Conservation (phyloP, 1,284 basidiomycete species). For the Bjerkandera adusta region DNA sequence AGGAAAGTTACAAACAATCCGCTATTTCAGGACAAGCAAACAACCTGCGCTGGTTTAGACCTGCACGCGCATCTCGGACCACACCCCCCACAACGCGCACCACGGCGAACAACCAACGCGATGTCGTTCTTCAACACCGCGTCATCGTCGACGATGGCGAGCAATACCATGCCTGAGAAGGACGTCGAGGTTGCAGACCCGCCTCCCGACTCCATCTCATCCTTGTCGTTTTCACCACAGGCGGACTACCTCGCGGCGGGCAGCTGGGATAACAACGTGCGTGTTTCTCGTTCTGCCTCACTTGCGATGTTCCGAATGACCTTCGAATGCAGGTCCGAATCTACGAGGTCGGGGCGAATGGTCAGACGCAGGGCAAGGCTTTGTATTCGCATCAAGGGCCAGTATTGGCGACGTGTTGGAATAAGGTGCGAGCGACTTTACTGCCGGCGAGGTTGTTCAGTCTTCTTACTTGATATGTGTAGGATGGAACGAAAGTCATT, state of each 20-base stretch:
- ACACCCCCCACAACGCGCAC: neutral
- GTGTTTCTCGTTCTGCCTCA: slow-evolving; percentile 1
- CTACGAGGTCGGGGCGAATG: slow-evolving; percentile 57
- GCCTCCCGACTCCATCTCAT: slow-evolving; percentile 74
- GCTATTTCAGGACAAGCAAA: neutral
- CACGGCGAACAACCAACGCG: neutral
- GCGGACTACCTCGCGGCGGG: slow-evolving; percentile 20
- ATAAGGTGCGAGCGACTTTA: slow-evolving; percentile 45
- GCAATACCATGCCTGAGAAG: slow-evolving; percentile 30
- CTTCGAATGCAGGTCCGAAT: slow-evolving; percentile 47
- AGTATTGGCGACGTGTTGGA: slow-evolving; percentile 83
- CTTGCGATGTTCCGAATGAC: slow-evolving; percentile 26
- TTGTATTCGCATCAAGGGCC: slow-evolving; percentile 84
- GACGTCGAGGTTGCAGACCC: slow-evolving; percentile 77
- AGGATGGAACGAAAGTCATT: slow-evolving; percentile 82
- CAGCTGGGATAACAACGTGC: slow-evolving; percentile 63
- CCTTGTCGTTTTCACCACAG: slow-evolving; percentile 56
- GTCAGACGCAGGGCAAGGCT: slow-evolving; percentile 74
- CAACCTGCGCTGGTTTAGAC: too few species aligned
- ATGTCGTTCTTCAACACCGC: slow-evolving; percentile 43
- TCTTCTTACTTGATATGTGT: neutral
- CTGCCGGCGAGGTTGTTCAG: neutral
- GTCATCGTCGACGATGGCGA: slow-evolving; percentile 21
- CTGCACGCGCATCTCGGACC: too few species aligned
- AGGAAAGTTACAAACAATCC: neutral